Base-by-base conservation (phyloP, 768 basidiomycete species). In the Coprinopsis sp. region DNA sequence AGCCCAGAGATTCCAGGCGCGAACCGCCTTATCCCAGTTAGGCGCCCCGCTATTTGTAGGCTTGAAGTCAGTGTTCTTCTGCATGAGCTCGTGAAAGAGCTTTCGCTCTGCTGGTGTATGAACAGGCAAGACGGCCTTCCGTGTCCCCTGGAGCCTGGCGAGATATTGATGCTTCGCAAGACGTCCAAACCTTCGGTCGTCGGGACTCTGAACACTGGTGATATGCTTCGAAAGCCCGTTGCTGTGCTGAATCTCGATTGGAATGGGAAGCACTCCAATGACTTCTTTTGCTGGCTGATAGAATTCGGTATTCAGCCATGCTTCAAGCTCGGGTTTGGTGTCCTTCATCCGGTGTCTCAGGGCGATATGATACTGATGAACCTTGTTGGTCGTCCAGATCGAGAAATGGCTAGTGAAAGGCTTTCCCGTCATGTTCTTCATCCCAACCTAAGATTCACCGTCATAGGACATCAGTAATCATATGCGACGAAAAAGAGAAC, bases 61-160 rank as follows among this genome's bases (percentile, higher is more conserved):
- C 4, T 8, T 10, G 16, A 16, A 19, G 11, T 28, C 29, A 0
- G 21, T n/a, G n/a, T n/a, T n/a, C n/a, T n/a, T n/a, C n/a, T n/a
- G n/a, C n/a, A n/a, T n/a, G n/a, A n/a, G n/a, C n/a, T n/a, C n/a
- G n/a, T n/a, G n/a, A n/a, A n/a, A n/a, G n/a, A n/a, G n/a, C n/a
- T n/a, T n/a, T n/a, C 19, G 6, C 23, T 66, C 63, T 0, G 51
- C 49, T 3, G 44, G 4, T 10, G 62, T 62, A 34, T 64, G 62
- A 19, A 66, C 41, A 0, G 63, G 59, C 0, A 64, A 54, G 8
- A 66, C 53, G 4, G 63, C 55, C 13, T 56, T 51, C 3, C 37
- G 52, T 4, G 62, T n/a, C n/a, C n/a, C n/a, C n/a, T n/a, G n/a
- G n/a, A n/a, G n/a, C n/a, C n/a, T n/a, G n/a, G n/a, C n/a, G 27